phyloP scores from a whole-genome alignment of 495 filamentous ascomycete genomes.

The Filosporella fistucella region DNA sequence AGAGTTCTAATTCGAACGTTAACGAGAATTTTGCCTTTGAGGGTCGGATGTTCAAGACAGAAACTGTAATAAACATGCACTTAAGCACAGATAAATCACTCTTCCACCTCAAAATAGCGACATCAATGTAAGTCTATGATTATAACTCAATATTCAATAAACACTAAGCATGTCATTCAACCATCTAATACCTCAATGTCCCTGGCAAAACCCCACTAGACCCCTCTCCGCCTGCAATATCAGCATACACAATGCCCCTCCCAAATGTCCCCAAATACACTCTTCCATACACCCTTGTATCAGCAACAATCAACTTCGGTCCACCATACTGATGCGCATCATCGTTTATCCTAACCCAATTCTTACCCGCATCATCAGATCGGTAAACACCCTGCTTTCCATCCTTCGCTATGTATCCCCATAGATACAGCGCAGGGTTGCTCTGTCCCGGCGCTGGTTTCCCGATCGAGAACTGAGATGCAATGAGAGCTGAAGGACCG shows the following conservation, averaged over 20 bases:
- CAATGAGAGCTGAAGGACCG: constrained; percentile 2
- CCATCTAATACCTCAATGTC: no score
- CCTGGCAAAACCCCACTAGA: no score
- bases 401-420: background rate
- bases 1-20: no score
- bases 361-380: constrained; percentile 1
- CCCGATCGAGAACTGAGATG: constrained; percentile 1
- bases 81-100: no score
- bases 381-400: background rate
- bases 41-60: no score
- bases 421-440: background rate
- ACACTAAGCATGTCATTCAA: no score
- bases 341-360: constrained; percentile 1
- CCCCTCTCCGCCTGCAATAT: constrained; percentile 1
- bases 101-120: no score
- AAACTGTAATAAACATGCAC: no score
- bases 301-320: background rate
- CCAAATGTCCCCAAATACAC: constrained; percentile 5
- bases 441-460: constrained; percentile 2
- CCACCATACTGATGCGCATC: constrained; percentile 8
- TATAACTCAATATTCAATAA: no score
- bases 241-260: constrained; percentile 4
- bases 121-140: no score
- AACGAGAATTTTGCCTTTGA: no score
- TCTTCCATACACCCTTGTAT: constrained; percentile 3